These are phyloP conservation scores for Bretziella fagacearum DNA, from an alignment of 2,329 filamentous ascomycete species.

Conservation along the genomic window DNA sequence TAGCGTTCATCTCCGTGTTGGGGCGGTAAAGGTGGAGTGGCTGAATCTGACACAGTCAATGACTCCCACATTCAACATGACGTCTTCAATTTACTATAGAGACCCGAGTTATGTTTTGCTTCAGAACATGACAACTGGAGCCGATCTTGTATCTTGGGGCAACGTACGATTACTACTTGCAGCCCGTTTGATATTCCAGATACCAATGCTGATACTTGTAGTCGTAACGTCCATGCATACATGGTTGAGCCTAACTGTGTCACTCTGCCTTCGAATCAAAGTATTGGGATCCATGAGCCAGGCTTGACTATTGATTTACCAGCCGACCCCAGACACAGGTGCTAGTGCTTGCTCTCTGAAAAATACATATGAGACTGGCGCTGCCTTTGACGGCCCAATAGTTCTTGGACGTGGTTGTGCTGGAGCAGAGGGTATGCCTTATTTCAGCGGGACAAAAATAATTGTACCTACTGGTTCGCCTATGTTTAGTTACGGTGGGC, in stretches of 20 bases:
- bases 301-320: neutral
- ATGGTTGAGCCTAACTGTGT: neutral
- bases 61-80: neutral
- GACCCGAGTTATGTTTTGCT: slow-evolving; percentile 7
- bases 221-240: neutral
- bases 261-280: neutral
- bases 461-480: neutral
- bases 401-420: neutral
- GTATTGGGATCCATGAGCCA: neutral
- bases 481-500: neutral
- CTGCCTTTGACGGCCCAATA: neutral
- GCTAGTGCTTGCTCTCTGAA: neutral
- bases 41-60: neutral
- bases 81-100: slow-evolving; percentile 16
- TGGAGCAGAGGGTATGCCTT: neutral
- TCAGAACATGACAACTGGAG: slow-evolving; percentile 29
- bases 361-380: neutral
- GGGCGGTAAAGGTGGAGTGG: neutral
- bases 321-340: neutral
- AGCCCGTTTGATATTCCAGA: slow-evolving; percentile 24
- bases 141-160: slow-evolving; percentile 34
- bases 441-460: neutral
- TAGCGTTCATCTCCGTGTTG: neutral
- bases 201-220: neutral
- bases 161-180: slow-evolving; percentile 27